Conservation (phyloP, 2,329 filamentous ascomycete genomes). For the Curvularia verruculosa region DNA sequence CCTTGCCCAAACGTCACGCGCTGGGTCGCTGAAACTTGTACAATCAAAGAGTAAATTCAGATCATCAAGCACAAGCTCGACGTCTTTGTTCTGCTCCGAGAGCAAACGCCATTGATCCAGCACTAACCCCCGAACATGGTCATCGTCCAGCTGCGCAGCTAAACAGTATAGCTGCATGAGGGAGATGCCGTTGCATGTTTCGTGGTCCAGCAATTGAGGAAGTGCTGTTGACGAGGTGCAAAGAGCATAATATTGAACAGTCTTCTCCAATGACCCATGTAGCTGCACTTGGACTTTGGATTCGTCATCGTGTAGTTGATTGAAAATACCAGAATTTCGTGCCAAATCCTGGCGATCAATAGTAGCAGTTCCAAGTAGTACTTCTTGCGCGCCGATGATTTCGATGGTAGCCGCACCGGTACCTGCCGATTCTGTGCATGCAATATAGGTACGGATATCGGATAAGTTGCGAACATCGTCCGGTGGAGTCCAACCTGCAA, state of each 20-base stretch:
- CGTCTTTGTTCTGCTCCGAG: not conserved
- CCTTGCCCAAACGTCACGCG: slow-evolving; percentile 1
- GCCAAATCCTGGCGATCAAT: not conserved
- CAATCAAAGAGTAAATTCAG: slow-evolving; percentile 10
- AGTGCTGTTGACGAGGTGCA: not conserved
- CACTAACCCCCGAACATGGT: not conserved
- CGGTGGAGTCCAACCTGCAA: slow-evolving; percentile 14
- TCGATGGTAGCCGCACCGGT: not conserved
- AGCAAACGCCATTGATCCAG: slow-evolving; percentile 2
- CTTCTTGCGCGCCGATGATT: slow-evolving; percentile 1
- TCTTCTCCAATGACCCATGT: not conserved
- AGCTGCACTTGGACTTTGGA: slow-evolving; percentile 1
- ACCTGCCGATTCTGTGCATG: not conserved
- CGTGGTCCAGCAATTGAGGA: not conserved
- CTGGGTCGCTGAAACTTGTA: slow-evolving; percentile 4
- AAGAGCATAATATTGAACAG: slow-evolving; percentile 1
- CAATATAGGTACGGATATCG: slow-evolving; percentile 9
- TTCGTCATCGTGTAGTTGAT: not conserved
- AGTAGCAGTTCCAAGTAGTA: not conserved
- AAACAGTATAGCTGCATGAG: slow-evolving; percentile 11
- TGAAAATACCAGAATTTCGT: not conserved
- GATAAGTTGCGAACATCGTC: slow-evolving; percentile 11
- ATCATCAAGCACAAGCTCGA: slow-evolving; percentile 2
- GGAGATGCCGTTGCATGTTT: not conserved
- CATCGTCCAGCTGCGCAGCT: slow-evolving; percentile 6